A percentile compares a stretch with the other conserved stretches of the same genome.
phyloP scores from a whole-genome alignment of 1,284 basidiomycete genomes.

The Leccinum griseonigrum region DNA sequence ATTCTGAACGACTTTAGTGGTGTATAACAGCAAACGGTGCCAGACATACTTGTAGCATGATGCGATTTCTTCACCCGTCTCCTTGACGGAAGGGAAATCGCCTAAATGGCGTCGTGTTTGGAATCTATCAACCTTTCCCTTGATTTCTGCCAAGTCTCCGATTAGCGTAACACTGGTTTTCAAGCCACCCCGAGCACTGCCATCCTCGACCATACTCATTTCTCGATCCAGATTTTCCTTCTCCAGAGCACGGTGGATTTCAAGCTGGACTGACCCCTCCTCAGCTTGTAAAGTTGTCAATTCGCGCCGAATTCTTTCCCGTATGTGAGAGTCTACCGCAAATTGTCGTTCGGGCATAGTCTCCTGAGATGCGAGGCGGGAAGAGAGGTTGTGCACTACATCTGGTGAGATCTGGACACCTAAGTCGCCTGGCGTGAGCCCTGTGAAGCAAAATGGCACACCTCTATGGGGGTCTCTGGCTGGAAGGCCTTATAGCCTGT shows the following conservation, averaged over 20 bases:
- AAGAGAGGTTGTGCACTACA: slow-evolving; percentile 73
- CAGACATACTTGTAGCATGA: slow-evolving; percentile 65
- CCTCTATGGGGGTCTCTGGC: slow-evolving; percentile 64
- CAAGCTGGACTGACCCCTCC: slow-evolving; percentile 60
- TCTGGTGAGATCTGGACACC: slow-evolving; percentile 64
- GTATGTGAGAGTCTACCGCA: slow-evolving; percentile 67
- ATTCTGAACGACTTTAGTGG: slow-evolving; percentile 41
- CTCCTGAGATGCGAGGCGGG: slow-evolving; percentile 53
- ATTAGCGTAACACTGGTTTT: slow-evolving; percentile 61
- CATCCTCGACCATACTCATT: slow-evolving; percentile 37
- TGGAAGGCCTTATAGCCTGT: slow-evolving; percentile 58
- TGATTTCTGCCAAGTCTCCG: slow-evolving; percentile 72
- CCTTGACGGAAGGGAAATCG: slow-evolving; percentile 57
- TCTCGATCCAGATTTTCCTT: slow-evolving; percentile 80
- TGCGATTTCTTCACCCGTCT: slow-evolving; percentile 57
- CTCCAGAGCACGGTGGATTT: slow-evolving; percentile 71
- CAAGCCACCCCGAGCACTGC: slow-evolving; percentile 40
- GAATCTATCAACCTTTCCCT: slow-evolving; percentile 70
- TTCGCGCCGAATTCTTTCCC: slow-evolving; percentile 63
- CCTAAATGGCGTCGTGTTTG: slow-evolving; percentile 54
- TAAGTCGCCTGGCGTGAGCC: slow-evolving; percentile 5
- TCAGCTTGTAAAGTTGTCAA: slow-evolving; percentile 58
- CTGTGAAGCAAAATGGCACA: slow-evolving; percentile 29
- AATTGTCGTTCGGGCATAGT: slow-evolving; percentile 65
- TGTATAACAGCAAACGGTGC: background rate